These are phyloP conservation scores for Nakazawaea populi DNA, from an alignment of 805 yeast genomes.

Conservation along the genomic window DNA sequence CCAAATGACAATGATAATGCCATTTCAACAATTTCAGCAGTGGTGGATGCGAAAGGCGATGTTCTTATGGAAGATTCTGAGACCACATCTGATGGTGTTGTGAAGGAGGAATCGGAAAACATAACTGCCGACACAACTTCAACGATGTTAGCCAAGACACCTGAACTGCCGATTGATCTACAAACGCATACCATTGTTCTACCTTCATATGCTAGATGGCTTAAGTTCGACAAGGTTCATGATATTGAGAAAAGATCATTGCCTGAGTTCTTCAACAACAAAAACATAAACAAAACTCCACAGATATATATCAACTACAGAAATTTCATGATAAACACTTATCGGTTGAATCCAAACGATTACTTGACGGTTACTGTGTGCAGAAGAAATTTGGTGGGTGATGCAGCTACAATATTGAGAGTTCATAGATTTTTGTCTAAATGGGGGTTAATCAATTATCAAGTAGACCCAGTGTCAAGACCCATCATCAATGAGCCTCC, in stretches of 20 bases:
- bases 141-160: not conserved
- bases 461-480: constrained; percentile 72
- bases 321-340: constrained; percentile 84
- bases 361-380: constrained; percentile 86
- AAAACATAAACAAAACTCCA: constrained; percentile 71
- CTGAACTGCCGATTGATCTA: constrained; percentile 16
- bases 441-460: constrained; percentile 94
- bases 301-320: constrained; percentile 75
- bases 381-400: constrained; percentile 86
- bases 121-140: not conserved
- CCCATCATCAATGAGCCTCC: constrained; percentile 71
- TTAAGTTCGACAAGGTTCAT: constrained; percentile 64
- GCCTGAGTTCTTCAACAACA: constrained; percentile 74
- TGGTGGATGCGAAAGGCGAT: constrained; percentile 9
- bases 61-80: constrained; percentile 11
- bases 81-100: constrained; percentile 9
- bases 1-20: no score
- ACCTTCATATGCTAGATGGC: constrained; percentile 90
- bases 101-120: not conserved
- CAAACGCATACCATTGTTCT: constrained; percentile 83
- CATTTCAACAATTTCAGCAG: not conserved
- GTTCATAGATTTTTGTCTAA: constrained; percentile 77
- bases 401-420: constrained; percentile 82
- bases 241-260: constrained; percentile 76
- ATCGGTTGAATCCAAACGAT: constrained; percentile 84